A percentile compares a stretch with the other conserved stretches of the same genome.
phyloP scores from a whole-genome alignment of 306 rosid species.

The Styphnolobium japonicum region DNA sequence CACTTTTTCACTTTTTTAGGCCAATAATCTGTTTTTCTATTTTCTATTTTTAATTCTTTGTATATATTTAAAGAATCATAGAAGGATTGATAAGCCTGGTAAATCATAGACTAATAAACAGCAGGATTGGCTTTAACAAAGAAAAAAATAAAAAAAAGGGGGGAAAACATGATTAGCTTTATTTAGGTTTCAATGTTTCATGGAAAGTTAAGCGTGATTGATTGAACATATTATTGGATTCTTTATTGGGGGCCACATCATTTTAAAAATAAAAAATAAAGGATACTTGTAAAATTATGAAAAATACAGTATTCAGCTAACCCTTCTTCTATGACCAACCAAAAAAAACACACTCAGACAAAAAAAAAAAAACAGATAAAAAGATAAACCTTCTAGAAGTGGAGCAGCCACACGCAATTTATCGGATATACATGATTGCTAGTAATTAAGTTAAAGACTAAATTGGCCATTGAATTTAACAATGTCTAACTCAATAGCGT shows the following conservation, averaged over 20 bases:
- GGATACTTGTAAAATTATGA: neutral
- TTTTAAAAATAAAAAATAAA: neutral
- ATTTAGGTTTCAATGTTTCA: neutral
- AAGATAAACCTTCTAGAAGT: slow-evolving; percentile 10
- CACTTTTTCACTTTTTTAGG: neutral
- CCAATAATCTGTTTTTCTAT: neutral
- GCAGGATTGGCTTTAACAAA: neutral
- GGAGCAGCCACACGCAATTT: slow-evolving; percentile 16
- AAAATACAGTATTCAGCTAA: neutral
- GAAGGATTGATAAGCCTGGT: neutral
- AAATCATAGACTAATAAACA: neutral
- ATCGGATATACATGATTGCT: neutral
- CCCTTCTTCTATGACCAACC: neutral
- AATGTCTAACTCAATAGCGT: neutral
- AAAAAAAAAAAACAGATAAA: too few relatives aligned
- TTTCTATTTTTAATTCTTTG: neutral
- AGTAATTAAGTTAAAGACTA: neutral
- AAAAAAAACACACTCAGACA: neutral
- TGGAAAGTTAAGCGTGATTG: neutral
- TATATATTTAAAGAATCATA: neutral
- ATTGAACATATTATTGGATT: neutral
- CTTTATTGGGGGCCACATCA: neutral
- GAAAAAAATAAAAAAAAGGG: too few relatives aligned
- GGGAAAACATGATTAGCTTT: neutral
- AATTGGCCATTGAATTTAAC: neutral